phyloP scores from a whole-genome alignment of 441 rosid genomes.

The Kokia cookei region DNA sequence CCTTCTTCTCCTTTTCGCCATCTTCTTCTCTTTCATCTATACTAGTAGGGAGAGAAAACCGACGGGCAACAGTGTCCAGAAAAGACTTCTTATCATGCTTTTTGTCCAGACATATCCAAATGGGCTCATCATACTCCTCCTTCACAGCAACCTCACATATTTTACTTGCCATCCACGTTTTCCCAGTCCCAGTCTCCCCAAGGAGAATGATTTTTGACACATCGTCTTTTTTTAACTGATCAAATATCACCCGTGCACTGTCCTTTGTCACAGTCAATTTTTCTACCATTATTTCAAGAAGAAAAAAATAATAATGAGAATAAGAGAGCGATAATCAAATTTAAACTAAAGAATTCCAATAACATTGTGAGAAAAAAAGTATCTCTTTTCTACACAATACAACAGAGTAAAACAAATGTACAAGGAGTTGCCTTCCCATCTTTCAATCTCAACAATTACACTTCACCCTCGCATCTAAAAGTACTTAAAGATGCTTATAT shows the following conservation, averaged over 20 bases:
- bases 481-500: background rate
- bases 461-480: background rate
- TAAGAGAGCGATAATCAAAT: background rate
- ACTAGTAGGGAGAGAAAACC: slow-evolving; percentile 27
- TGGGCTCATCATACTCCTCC: background rate
- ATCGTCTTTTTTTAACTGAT: background rate
- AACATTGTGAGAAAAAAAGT: background rate
- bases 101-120: slow-evolving; percentile 33
- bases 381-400: background rate
- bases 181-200: slow-evolving; percentile 37
- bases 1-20: background rate
- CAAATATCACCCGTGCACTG: background rate
- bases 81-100: slow-evolving; percentile 15
- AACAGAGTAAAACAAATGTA: background rate
- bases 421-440: background rate
- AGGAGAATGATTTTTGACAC: background rate
- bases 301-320: background rate
- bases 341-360: background rate
- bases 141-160: background rate
- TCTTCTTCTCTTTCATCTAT: slow-evolving; percentile 29
- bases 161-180: slow-evolving; percentile 44
- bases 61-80: slow-evolving; percentile 31
- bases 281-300: background rate
- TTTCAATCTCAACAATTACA: background rate
- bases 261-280: background rate